Evolutionary conservation across 2,329 filamentous ascomycete species (phyloP).

Genomic region (Pseudocercospora pini-densiflorae): DNA sequence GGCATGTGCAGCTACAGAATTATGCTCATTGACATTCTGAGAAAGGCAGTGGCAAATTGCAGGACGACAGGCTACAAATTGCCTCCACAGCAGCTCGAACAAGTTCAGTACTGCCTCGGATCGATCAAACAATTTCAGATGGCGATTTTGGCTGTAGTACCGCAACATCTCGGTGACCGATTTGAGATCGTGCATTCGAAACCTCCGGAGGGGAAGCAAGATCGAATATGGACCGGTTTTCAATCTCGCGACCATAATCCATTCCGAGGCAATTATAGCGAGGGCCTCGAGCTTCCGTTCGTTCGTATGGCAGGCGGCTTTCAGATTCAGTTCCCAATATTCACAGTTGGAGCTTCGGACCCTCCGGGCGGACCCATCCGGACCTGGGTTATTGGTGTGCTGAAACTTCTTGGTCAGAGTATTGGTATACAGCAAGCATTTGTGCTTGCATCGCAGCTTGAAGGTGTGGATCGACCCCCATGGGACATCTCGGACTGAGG

Average conservation of each 20-base stretch:
- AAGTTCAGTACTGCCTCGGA: slow-evolving; percentile 13
- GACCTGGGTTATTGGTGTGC: slow-evolving; percentile 18
- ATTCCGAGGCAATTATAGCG: slow-evolving; percentile 14
- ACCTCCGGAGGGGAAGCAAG: neutral
- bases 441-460: slow-evolving; percentile 20
- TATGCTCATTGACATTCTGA: slow-evolving; percentile 22
- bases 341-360: slow-evolving; percentile 23
- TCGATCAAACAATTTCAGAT: slow-evolving; percentile 19
- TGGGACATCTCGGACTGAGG: slow-evolving; percentile 7
- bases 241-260: slow-evolving; percentile 17
- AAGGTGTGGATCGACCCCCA: slow-evolving; percentile 12
- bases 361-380: slow-evolving; percentile 20
- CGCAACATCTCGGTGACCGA: slow-evolving; percentile 17
- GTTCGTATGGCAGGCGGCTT: slow-evolving; percentile 24
- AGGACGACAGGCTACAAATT: slow-evolving; percentile 10
- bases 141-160: slow-evolving; percentile 20
- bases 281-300: slow-evolving; percentile 13
- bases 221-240: slow-evolving; percentile 11
- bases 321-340: slow-evolving; percentile 21
- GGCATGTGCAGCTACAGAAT: slow-evolving; percentile 23
- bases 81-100: slow-evolving; percentile 10
- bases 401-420: slow-evolving; percentile 17
- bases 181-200: slow-evolving; percentile 15
- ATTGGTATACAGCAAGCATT: slow-evolving; percentile 21
- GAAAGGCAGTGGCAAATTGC: slow-evolving; percentile 18